These are phyloP conservation scores for Pholiota molesta DNA, from an alignment of 768 basidiomycete species.

Conservation along the genomic window DNA sequence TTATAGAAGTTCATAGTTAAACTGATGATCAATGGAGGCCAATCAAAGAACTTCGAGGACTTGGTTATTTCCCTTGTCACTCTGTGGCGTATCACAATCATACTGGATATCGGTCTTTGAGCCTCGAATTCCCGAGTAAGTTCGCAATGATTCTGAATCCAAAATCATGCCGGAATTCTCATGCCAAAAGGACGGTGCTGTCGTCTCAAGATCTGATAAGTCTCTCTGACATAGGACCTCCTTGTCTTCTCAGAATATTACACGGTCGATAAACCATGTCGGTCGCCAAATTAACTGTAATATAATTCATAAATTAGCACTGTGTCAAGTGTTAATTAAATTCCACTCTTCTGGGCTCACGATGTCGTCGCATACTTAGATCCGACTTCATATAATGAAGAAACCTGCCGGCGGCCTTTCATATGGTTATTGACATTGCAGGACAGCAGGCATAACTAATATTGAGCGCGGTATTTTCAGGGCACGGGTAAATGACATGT, in stretches of 20 bases:
- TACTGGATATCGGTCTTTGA: not conserved
- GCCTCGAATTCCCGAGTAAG: not conserved
- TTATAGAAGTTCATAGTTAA: no score
- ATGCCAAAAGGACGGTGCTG: not conserved
- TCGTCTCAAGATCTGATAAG: not conserved
- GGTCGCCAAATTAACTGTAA: not conserved
- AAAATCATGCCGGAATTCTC: not conserved
- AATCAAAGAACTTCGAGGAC: not conserved
- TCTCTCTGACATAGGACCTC: not conserved
- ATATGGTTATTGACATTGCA: not conserved
- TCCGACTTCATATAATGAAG: not conserved
- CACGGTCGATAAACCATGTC: not conserved
- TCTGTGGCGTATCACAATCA: not conserved
- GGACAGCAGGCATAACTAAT: not conserved
- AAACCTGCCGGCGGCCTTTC: not conserved
- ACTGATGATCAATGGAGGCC: not conserved
- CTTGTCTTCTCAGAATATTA: not conserved
- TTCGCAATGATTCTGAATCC: not conserved
- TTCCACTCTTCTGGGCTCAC: not conserved
- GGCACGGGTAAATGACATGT: not conserved
- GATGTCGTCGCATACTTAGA: not conserved
- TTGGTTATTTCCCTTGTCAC: not conserved
- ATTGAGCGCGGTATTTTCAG: not conserved
- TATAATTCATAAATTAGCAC: not conserved
- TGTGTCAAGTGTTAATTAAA: not conserved